Percentiles rank a stretch among this genome's conserved stretches.
These are phyloP conservation scores for Calonectria multiphialidica DNA, from an alignment of 2,329 filamentous ascomycete species.

Conservation along the genomic window DNA sequence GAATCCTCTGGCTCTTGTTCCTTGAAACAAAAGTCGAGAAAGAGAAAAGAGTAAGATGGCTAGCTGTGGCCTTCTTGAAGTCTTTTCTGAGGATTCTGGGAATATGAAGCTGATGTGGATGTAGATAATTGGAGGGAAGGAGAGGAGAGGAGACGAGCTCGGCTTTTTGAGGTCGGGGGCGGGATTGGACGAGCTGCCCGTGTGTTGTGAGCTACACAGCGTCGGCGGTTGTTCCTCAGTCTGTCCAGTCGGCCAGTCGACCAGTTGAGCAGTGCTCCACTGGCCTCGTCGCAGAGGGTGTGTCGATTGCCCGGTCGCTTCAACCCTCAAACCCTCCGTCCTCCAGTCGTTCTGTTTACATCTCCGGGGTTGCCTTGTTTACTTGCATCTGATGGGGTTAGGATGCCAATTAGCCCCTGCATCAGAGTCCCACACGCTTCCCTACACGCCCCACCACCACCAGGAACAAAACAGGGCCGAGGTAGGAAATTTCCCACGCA, in stretches of 20 bases:
- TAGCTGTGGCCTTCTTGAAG: constrained; percentile 48
- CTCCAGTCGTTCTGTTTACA: constrained; percentile 43
- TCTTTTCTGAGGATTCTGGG: constrained; percentile 49
- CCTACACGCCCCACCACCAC: constrained; percentile 18
- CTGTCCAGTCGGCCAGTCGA: constrained; percentile 18
- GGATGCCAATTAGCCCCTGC: constrained; percentile 25
- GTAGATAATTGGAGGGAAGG: constrained; percentile 53
- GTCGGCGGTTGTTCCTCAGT: constrained; percentile 4
- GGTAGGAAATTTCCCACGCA: constrained; percentile 1
- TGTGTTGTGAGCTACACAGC: constrained; percentile 11
- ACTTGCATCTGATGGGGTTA: constrained; percentile 37
- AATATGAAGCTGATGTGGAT: constrained; percentile 48
- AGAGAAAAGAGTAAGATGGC: constrained; percentile 49
- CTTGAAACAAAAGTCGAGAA: constrained; percentile 66
- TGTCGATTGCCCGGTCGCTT: constrained; percentile 38
- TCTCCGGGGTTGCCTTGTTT: constrained; percentile 40
- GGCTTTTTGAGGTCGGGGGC: constrained; percentile 55
- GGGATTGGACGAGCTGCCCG: constrained; percentile 43
- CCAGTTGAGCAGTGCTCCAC: constrained; percentile 19
- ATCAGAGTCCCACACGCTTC: constrained; percentile 22
- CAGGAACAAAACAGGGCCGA: constrained; percentile 21
- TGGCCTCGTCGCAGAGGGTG: constrained; percentile 30
- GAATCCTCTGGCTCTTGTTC: constrained; percentile 74
- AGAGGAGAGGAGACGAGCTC: constrained; percentile 44
- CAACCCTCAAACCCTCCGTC: constrained; percentile 30